Base-by-base conservation (phyloP, 495 filamentous ascomycete genomes). In the Annulohypoxylon maeteangense region DNA sequence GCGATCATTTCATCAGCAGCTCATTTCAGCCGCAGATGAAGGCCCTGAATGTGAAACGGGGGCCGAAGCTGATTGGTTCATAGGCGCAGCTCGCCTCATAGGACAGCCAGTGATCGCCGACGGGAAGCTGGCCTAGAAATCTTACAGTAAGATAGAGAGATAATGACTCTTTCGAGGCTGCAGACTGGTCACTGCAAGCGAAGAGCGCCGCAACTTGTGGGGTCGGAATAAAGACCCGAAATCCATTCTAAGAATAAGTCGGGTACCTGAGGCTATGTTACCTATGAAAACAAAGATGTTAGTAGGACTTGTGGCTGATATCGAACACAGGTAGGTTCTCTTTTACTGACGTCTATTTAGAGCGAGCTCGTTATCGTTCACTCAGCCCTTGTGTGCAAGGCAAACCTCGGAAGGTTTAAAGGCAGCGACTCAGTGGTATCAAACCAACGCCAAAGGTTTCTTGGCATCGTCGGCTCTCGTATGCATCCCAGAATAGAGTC, bases 11-110 rank as follows among this genome's bases (percentile, higher is more conserved):
- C 56, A 40, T 60, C 50, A 65, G 12, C 20, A n/a, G 4, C 23
- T 48, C 45, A 59, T 57, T 38, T 67, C 59, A 72, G 58, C 64
- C 69, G 63, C 63, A 54, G 61, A 53, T 44, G 29, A 25, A 53
- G 29, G 38, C 38, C 51, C 50, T 59, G 16, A 16, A 42, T 40
- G 27, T 55, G 63, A 59, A 27, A 67, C 44, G 45, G 59, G 25
- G 44, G 18, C 53, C 20, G 36, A 51, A 47, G 40, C 29, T 40
- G 56, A 62, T 66, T 57, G 58, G 40, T n/a, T 31, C 36, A 54
- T 51, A 50, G 51, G 31, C 31, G 16, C 42, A 22, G n/a, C 53
- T 56, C 51, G 14, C 22, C 38, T 56, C 31, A 31, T 38, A 42
- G 14, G 4, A 27, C 32, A 27, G 27, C 10, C 23, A 38, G 3